Percentiles rank a stretch among this genome's conserved stretches.
These are phyloP conservation scores for Paramecium pentaurelia DNA, from an alignment of 73 alveolate genomes.

Conservation along the genomic window DNA sequence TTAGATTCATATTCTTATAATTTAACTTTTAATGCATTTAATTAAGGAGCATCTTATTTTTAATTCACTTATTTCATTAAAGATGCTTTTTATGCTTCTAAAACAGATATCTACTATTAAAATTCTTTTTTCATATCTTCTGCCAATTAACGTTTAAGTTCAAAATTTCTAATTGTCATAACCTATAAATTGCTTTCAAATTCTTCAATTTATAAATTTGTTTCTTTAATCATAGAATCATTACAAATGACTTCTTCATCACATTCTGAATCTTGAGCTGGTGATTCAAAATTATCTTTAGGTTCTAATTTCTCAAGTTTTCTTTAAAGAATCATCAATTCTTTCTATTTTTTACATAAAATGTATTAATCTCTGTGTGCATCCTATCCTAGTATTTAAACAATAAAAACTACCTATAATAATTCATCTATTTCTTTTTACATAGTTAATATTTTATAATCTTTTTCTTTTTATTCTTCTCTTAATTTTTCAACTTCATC, in stretches of 20 bases:
- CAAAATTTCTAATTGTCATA: not conserved
- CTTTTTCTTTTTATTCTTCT: not conserved
- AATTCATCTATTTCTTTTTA: constrained; percentile 5
- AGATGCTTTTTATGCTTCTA: not conserved
- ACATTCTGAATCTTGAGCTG: not conserved
- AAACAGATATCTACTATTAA: not conserved
- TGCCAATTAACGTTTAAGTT: not conserved
- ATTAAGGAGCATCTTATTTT: not conserved
- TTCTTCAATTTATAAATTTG: constrained; percentile 11
- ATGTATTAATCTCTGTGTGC: constrained; percentile 30
- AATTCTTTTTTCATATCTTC: constrained; percentile 33
- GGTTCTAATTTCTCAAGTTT: not conserved
- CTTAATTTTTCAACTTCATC: not conserved
- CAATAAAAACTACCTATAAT: not conserved
- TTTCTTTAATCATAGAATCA: not conserved
- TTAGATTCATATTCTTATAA: not conserved
- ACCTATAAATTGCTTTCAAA: constrained; percentile 15
- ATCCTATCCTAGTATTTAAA: constrained; percentile 8
- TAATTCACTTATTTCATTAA: not conserved
- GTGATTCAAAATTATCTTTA: not conserved
- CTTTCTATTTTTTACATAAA: not conserved
- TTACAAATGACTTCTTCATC: not conserved
- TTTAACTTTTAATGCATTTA: not conserved
- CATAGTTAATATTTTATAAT: not conserved
- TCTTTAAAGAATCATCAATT: not conserved